A percentile compares a stretch with the other conserved stretches of the same genome.
Evolutionary conservation across 148 eudicot species (phyloP).

Genomic region (Bassia scoparia): DNA sequence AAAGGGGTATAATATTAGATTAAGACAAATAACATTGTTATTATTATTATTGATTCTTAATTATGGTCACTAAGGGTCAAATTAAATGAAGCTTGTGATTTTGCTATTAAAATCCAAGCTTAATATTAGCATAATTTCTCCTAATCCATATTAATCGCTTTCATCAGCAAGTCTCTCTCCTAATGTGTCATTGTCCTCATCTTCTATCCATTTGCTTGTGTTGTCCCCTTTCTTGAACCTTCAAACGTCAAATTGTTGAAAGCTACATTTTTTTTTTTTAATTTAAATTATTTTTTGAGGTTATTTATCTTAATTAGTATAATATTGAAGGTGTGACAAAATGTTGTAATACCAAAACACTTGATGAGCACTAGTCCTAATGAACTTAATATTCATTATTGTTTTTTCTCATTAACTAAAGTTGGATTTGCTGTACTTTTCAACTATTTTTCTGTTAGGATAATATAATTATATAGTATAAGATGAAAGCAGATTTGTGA

Average conservation of each 20-base stretch:
- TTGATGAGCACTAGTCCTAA: neutral
- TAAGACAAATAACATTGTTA: neutral
- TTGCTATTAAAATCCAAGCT: neutral
- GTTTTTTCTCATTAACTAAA: too few relatives aligned
- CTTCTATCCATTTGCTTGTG: neutral
- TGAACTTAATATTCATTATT: too few relatives aligned
- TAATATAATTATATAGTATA: too few relatives aligned
- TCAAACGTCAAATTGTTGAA: slow-evolving; percentile 18
- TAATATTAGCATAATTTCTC: too few relatives aligned
- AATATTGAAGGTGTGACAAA: slow-evolving; percentile 15
- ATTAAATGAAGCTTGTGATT: neutral
- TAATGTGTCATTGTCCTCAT: neutral
- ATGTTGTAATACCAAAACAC: neutral
- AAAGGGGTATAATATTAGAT: neutral
- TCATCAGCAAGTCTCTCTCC: slow-evolving; percentile 13
- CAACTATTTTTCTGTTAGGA: too few relatives aligned
- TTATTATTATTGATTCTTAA: slow-evolving; percentile 5
- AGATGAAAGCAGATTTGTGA: too few relatives aligned
- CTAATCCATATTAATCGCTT: slow-evolving; percentile 4
- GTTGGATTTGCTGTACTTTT: too few relatives aligned
- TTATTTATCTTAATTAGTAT: too few relatives aligned
- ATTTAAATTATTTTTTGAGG: too few relatives aligned
- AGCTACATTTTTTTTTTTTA: neutral
- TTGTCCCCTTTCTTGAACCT: slow-evolving; percentile 17
- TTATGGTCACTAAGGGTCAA: slow-evolving; percentile 3